phyloP scores from a whole-genome alignment of 305 asterid genomes.

The Plantago lanceolata region DNA sequence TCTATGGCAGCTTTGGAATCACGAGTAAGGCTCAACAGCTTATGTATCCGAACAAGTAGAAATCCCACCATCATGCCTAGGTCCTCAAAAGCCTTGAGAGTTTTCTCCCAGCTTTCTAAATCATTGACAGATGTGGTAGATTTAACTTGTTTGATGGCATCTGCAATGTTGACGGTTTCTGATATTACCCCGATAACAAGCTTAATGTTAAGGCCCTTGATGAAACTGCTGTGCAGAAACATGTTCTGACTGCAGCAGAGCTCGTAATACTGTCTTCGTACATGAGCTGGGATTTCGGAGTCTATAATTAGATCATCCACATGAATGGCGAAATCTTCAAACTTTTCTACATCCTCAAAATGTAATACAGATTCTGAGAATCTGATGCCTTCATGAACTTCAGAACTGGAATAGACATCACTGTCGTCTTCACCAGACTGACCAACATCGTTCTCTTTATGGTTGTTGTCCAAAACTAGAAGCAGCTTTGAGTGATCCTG shows the following conservation, averaged over 20 bases:
- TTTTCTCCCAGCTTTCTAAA: conserved; percentile 48
- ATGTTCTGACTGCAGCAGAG: no score
- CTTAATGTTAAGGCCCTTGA: conserved; percentile 44
- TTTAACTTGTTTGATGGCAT: conserved; percentile 42
- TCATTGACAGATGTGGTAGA: conserved; percentile 8
- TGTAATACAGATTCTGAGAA: conserved; percentile 28
- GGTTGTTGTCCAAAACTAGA: background rate
- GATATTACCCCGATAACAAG: conserved; percentile 49
- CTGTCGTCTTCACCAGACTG: no score
- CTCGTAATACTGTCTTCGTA: no score
- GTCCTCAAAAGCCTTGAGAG: conserved; percentile 55
- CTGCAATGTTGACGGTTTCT: conserved; percentile 55
- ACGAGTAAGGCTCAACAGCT: conserved; percentile 28
- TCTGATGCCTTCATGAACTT: conserved; percentile 26
- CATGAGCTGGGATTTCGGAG: no score
- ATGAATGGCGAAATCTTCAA: no score
- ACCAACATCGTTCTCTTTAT: no score
- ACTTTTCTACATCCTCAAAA: conserved; percentile 41
- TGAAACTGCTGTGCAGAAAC: conserved; percentile 53
- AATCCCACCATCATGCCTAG: conserved; percentile 66
- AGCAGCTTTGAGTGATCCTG: no score
- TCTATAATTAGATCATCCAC: no score
- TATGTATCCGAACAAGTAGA: conserved; percentile 38
- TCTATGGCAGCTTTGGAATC: conserved; percentile 15
- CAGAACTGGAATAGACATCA: conserved; percentile 12